Percentiles rank a stretch among this genome's conserved stretches.
Conservation (phyloP, 768 basidiomycete genomes). For the Baorangia bicolor region DNA sequence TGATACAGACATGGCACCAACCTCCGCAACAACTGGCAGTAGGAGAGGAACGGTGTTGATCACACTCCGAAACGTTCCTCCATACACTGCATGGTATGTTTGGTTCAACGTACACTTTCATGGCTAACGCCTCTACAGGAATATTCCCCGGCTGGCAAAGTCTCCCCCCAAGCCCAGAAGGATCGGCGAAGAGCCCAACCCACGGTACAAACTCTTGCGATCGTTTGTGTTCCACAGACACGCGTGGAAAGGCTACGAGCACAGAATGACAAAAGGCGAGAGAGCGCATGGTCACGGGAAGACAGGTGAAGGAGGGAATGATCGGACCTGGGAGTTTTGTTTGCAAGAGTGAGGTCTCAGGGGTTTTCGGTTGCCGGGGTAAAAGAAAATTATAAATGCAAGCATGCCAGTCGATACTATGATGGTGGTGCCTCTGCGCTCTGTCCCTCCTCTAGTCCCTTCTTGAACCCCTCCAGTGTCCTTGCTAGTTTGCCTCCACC, state of each 20-base stretch:
- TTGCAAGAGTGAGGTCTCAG: conserved; percentile 26
- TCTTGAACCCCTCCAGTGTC: conserved; percentile 73
- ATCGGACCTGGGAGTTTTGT: conserved; percentile 90
- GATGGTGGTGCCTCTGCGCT: conserved; percentile 16
- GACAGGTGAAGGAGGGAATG: conserved; percentile 73
- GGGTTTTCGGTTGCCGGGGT: background rate
- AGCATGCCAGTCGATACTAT: conserved; percentile 16
- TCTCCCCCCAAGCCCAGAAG: conserved; percentile 57
- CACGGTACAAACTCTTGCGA: conserved; percentile 65
- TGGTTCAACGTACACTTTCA: conserved; percentile 6
- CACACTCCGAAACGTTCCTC: conserved; percentile 81
- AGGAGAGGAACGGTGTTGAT: conserved; percentile 76
- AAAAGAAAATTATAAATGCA: conserved; percentile 7
- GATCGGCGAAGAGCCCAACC: conserved; percentile 51
- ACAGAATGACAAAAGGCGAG: conserved; percentile 93
- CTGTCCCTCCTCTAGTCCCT: conserved; percentile 56
- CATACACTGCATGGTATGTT: conserved; percentile 83
- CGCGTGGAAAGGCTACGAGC: conserved; percentile 83
- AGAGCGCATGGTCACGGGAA: conserved; percentile 60
- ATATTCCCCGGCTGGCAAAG: conserved; percentile 73
- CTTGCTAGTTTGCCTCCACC: conserved; percentile 66
- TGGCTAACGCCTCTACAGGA: conserved; percentile 44
- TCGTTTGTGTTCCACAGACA: conserved; percentile 77
- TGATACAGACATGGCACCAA: conserved; percentile 10
- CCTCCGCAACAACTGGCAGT: background rate